Percentiles rank a stretch among this genome's conserved stretches.
Conservation (phyloP, 306 rosid genomes). For the Dalbergia oliveri region DNA sequence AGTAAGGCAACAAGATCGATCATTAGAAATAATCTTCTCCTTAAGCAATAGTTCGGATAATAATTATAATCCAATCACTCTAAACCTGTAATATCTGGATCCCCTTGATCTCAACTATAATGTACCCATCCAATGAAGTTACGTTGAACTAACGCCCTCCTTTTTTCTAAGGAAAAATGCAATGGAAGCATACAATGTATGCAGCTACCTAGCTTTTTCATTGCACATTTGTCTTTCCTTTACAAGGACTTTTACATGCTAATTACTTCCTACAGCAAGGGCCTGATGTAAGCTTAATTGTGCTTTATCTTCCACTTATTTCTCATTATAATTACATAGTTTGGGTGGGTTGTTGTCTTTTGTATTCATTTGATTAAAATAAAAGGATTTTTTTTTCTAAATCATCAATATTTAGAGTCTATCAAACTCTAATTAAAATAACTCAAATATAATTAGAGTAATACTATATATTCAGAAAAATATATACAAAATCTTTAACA, state of each 20-base stretch:
- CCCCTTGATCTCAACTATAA: constrained; percentile 37
- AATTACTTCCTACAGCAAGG: neutral
- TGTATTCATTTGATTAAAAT: neutral
- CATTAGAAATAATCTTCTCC: constrained; percentile 27
- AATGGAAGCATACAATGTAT: constrained; percentile 33
- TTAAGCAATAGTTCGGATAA: neutral
- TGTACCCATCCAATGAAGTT: constrained; percentile 29
- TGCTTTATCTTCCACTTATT: constrained; percentile 4
- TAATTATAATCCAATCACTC: constrained; percentile 37
- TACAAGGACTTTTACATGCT: neutral
- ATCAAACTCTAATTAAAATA: no score
- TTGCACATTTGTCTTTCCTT: neutral
- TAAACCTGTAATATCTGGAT: constrained; percentile 20
- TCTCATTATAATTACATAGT: neutral
- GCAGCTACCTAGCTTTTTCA: neutral
- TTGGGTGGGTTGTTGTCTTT: neutral
- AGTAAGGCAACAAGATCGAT: constrained; percentile 36
- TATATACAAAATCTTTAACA: no score
- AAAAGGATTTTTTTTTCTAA: neutral
- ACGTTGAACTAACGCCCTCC: neutral
- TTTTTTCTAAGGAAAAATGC: neutral
- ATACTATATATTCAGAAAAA: no score
- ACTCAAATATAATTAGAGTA: no score
- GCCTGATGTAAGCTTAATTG: neutral
- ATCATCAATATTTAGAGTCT: no score